Conservation (phyloP, 2,329 filamentous ascomycete genomes). For the Cytospora schulzeri region DNA sequence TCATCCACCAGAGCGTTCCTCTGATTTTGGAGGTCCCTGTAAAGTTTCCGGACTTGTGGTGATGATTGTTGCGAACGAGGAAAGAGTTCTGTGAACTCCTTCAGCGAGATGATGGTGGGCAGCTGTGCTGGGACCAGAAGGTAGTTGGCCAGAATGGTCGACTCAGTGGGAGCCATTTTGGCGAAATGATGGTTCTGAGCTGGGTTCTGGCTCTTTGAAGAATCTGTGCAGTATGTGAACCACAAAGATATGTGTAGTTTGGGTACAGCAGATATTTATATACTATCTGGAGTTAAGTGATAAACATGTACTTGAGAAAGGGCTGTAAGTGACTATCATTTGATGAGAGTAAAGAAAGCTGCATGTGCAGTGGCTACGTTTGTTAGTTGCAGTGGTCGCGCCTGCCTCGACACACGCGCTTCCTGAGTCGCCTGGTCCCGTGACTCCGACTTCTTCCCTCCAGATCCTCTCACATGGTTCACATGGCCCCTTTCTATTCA, state of each 20-base stretch:
- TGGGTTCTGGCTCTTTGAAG: background rate
- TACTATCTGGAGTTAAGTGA: background rate
- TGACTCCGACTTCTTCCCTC: conserved; percentile 24
- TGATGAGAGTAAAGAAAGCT: conserved; percentile 1
- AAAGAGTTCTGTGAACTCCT: conserved; percentile 77
- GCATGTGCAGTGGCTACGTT: conserved; percentile 4
- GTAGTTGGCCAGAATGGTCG: conserved; percentile 74
- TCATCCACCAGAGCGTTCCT: conserved; percentile 69
- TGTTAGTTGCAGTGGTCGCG: background rate
- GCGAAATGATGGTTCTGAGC: background rate
- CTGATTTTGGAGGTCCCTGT: conserved; percentile 77
- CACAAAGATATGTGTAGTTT: background rate
- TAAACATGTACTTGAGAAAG: background rate
- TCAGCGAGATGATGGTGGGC: conserved; percentile 70
- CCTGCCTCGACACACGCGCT: conserved; percentile 24
- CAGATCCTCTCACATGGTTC: conserved; percentile 8
- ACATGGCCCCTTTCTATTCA: background rate
- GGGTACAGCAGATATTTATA: background rate
- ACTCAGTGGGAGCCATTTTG: conserved; percentile 73
- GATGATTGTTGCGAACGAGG: conserved; percentile 67
- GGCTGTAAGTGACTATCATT: background rate
- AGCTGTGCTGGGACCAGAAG: conserved; percentile 76
- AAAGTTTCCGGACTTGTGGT: conserved; percentile 69
- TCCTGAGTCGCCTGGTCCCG: conserved; percentile 25
- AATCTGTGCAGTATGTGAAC: background rate